These are phyloP conservation scores for Prinsepia uniflora DNA, from an alignment of 306 rosid species.

Conservation along the genomic window DNA sequence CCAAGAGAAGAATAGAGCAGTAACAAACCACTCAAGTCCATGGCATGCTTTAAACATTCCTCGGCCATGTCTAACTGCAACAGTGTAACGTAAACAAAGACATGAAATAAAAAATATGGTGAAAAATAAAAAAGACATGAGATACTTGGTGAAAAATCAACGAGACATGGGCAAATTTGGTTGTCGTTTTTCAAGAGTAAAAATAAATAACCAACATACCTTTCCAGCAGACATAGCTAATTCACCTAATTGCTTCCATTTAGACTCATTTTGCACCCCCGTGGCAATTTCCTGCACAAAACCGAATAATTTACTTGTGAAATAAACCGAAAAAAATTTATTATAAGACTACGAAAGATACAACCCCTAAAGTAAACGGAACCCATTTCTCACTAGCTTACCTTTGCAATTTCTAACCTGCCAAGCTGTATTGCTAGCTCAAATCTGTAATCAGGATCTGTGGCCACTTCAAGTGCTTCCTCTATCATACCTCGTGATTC, in stretches of 20 bases:
- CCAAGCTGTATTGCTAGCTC: constrained; percentile 96
- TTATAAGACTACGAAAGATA: constrained; percentile 16
- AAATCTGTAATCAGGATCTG: constrained; percentile 91
- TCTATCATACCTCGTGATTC: constrained; percentile 98
- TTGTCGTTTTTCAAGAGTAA: background rate
- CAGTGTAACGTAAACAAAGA: constrained; percentile 14
- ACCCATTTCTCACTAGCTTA: constrained; percentile 15
- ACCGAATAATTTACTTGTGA: constrained; percentile 18
- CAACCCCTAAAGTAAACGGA: background rate
- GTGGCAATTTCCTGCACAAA: constrained; percentile 70
- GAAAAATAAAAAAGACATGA: background rate
- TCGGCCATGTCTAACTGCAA: constrained; percentile 99
- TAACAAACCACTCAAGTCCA: constrained; percentile 94
- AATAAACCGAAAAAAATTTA: constrained; percentile 12
- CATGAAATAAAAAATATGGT: background rate
- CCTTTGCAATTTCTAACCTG: constrained; percentile 88
- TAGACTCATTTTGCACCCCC: constrained; percentile 85
- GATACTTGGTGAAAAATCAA: background rate
- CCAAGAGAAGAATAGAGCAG: constrained; percentile 97
- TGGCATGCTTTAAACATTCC: constrained; percentile 83
- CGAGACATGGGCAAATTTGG: background rate
- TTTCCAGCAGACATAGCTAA: constrained; percentile 94
- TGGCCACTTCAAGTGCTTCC: constrained; percentile 96
- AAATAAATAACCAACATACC: constrained; percentile 32
- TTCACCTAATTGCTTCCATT: constrained; percentile 99